Evolutionary conservation across 305 asterid species (phyloP).

Genomic region (Solanum hybrid): DNA sequence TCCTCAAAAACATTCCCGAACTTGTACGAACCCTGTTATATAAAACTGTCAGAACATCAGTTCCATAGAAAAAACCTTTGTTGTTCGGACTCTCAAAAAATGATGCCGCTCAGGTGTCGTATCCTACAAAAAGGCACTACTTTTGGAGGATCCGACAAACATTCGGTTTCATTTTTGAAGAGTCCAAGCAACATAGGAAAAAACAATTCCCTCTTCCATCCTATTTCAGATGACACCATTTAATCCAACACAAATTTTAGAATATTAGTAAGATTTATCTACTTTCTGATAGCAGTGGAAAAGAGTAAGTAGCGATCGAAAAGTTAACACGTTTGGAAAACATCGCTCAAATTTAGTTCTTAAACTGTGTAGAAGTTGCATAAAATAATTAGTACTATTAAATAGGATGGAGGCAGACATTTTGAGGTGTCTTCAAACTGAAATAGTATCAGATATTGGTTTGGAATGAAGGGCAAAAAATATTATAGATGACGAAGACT

Average conservation of each 20-base stretch:
- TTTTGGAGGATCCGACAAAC: background rate
- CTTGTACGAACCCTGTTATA: slow-evolving; percentile 75
- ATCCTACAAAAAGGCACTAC: background rate
- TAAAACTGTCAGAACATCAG: slow-evolving; percentile 3
- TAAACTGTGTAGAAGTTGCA: background rate
- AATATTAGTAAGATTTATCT: too few relatives aligned
- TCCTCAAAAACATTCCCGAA: slow-evolving; percentile 69
- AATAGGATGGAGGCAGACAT: background rate
- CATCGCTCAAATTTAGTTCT: background rate
- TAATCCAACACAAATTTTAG: too few relatives aligned
- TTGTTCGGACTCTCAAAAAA: background rate
- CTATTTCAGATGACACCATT: background rate
- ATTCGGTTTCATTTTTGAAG: background rate
- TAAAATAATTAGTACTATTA: background rate
- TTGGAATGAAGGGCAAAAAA: background rate
- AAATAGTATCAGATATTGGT: background rate
- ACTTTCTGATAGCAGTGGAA: background rate
- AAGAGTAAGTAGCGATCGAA: too few relatives aligned
- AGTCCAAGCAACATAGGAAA: background rate
- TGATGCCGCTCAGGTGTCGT: background rate
- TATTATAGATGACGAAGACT: background rate
- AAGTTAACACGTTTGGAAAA: too few relatives aligned
- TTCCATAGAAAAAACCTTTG: background rate
- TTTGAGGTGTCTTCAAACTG: background rate
- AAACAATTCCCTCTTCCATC: background rate